Evolutionary conservation across 345 rosid genomes (phyloP), one percentile per base, ranked within the genome.

Genomic region (Eucalyptus tenuipes): DNA sequence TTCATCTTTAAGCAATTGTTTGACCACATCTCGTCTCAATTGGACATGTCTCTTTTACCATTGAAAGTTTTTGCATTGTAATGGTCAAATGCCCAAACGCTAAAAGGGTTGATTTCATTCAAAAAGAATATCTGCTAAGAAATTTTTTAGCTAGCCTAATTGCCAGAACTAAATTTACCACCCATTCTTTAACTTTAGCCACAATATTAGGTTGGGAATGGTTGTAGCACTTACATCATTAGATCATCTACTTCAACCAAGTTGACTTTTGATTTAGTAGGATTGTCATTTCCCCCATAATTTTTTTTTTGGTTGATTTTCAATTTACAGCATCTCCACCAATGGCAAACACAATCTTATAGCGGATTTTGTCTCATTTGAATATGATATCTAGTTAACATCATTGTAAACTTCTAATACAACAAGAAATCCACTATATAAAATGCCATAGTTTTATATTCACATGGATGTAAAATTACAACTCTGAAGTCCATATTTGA

Each of bases 41-140:
- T 12, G 0, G 13, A 59, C 4, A 0, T 27, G 15, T 59, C 68
- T 59, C 15, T 59, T 27, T 59, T 13, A 5, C 31, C 31, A 27
- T 59, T 27, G 68, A 59, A 59, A 59, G 31, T 27, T 59, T 27
- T 59, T 27, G n/a, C 31, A 25, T 25, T 59, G 7, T 12, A 13
- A 59, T 59, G 68, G 15, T 59, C n/a, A 59, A 59, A 59, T 27
- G 15, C 66, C 10, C n/a, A 11, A 4, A 59, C 7, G 10, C n/a
- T 5, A 27, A 11, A 12, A 25, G 15, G 12, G 16, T 25, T 27
- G 15, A 27, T 59, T 27, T 27, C 31, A 59, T 59, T 59, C 15
- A 12, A 12, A 59, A 59, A 16, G 31, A 59, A 27, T 13, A 59
- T 59, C 0, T 1, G 31, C 31, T 27, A 59, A 25, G 68, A 27